A percentile compares a stretch with the other conserved stretches of the same genome.
Evolutionary conservation across 345 rosid genomes (phyloP).

Genomic region (Zanthoxylum bungeanum): DNA sequence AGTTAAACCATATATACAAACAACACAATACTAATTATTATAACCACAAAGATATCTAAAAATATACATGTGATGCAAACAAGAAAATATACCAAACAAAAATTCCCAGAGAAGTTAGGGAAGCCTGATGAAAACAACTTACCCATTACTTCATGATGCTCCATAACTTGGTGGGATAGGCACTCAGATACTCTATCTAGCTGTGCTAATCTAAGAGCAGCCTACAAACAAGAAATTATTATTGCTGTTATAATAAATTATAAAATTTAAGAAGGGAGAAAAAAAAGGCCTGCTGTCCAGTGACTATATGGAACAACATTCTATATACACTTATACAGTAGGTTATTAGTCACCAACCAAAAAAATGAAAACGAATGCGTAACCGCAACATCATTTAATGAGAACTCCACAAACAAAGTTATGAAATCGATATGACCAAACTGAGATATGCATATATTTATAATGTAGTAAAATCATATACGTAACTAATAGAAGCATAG

Average conservation of each 20-base stretch:
- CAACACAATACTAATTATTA: neutral
- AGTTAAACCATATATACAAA: neutral
- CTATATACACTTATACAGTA: neutral
- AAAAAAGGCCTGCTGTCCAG: neutral
- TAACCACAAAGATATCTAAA: neutral
- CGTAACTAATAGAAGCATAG: neutral
- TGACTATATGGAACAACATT: conserved; percentile 1
- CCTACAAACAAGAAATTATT: conserved; percentile 46
- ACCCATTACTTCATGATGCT: conserved; percentile 99
- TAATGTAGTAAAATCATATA: neutral
- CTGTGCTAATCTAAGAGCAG: conserved; percentile 80
- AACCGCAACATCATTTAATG: neutral
- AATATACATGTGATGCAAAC: neutral
- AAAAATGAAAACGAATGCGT: neutral
- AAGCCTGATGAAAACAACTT: conserved; percentile 27
- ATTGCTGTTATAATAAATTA: neutral
- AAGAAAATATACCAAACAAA: neutral
- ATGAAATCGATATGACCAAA: neutral
- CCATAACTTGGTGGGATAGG: conserved; percentile 82
- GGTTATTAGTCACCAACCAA: neutral
- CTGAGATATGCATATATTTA: neutral
- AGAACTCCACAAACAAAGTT: neutral
- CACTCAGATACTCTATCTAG: conserved; percentile 80
- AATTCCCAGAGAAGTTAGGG: neutral
- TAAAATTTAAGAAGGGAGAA: too few relatives aligned